A percentile compares a stretch with the other conserved stretches of the same genome.
Evolutionary conservation across 768 basidiomycete genomes (phyloP).

Genomic region (Trametes cubensis): DNA sequence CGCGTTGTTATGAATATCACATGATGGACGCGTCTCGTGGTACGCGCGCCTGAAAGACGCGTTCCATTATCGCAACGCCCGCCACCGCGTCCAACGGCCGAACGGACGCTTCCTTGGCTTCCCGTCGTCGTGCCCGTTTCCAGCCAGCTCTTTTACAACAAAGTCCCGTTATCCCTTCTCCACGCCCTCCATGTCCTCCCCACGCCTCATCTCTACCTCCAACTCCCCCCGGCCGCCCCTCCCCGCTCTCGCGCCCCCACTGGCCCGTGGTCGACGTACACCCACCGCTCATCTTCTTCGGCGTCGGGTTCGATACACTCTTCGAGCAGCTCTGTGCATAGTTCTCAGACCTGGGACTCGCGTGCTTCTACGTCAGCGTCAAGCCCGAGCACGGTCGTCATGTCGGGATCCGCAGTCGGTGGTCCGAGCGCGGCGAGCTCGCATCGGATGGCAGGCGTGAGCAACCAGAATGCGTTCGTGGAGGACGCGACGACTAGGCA

Average conservation of each 20-base stretch:
- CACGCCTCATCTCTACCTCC: conserved; percentile 18
- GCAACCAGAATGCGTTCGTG: conserved; percentile 18
- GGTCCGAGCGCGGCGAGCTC: conserved; percentile 14
- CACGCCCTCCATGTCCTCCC: conserved; percentile 13
- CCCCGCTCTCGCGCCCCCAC: conserved; percentile 55
- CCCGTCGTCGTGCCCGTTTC: background rate
- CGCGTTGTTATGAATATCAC: background rate
- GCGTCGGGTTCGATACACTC: conserved; percentile 32
- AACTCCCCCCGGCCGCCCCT: conserved; percentile 42
- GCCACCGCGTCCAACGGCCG: background rate
- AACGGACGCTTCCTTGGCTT: background rate
- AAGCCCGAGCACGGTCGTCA: conserved; percentile 27
- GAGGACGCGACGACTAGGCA: conserved; percentile 57
- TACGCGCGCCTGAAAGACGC: conserved; percentile 1
- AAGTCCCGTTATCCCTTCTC: background rate
- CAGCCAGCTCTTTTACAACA: background rate
- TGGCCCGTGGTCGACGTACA: conserved; percentile 59
- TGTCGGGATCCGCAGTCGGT: conserved; percentile 16
- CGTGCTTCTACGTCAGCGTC: conserved; percentile 30
- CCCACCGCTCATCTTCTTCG: conserved; percentile 37
- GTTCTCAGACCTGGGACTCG: conserved; percentile 33
- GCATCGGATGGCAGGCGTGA: conserved; percentile 19
- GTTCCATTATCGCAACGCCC: background rate
- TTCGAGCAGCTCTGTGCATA: conserved; percentile 25
- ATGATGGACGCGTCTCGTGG: background rate